Evolutionary conservation across 2,329 filamentous ascomycete genomes (phyloP), one percentile per base, ranked within the genome.

Genomic region (Phaeosphaeria sp.): DNA sequence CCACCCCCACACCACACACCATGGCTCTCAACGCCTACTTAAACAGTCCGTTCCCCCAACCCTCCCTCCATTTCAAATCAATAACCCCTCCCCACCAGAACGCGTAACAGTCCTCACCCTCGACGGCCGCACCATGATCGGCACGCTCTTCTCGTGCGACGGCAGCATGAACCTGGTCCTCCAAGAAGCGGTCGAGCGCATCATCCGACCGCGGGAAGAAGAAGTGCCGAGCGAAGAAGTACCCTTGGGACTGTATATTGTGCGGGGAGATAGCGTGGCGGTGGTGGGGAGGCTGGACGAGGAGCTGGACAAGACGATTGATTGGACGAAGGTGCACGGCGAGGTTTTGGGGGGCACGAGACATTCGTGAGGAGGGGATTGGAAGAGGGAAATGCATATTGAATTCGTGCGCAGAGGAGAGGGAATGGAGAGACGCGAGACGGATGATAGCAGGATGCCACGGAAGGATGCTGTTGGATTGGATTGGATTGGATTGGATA

Each of bases 261-360:
- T 99, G 56, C 87, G 95, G 59, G 95, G 95, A 52, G 95, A 99
- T 76, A 97, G 96, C 72, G 94, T 99, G 48, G 93, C 93, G 61
- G 84, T 96, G 17, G 91, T 95, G 56, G 95, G 95, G 1, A 82
- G 96, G 56, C 89, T 99, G 30, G 93, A 99, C 76, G 93, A 97
- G 78, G 85, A 90, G 67, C 82, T 98, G 58, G 95, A 99, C 79
- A 85, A 84, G 41, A 93, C 90, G 69, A 98, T 99, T 73, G 89
- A 97, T 80, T 99, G 95, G 95, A 84, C 85, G 20, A 89, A 96
- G 77, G 95, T 99, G 41, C 90, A 90, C 74, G 94, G 94, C 4
- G 87, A 89, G 58, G 87, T 90, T 27, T 90, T 98, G 69, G 92
- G 92, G 56, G 88, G 88, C 52, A 93, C 93, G 70, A 97, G 95